Base-by-base conservation (phyloP, 2,329 filamentous ascomycete genomes). In the Talaromyces piceae region DNA sequence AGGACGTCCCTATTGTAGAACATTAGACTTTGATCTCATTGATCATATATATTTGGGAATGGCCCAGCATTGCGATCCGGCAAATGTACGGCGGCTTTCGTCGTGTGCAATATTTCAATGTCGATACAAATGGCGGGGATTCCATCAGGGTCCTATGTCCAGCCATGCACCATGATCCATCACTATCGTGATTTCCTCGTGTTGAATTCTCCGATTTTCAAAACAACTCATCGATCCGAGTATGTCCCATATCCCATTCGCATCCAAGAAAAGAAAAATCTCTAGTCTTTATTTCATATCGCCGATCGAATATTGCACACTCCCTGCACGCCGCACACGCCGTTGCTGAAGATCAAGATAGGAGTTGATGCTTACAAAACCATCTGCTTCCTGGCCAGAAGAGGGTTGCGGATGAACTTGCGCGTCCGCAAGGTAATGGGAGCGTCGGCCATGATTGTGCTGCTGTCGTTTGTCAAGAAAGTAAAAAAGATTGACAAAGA, bases 381-480 rank as follows among this genome's bases (percentile, higher is more conserved):
- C 89, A 97, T 95, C 86, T 97, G 91, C 84, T 95, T 95, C 77
- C 91, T 88, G 75, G 87, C 89, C 74, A 98, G 86, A 73, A 98
- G 89, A 76, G 93, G 88, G 86, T 98, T 98, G 82, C 91, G 89
- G 80, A 97, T 94, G 88, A 98, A 98, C 83, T 97, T 97, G 88
- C 93, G 91, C 78, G 93, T 98, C 81, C 93, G 84, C 79, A 91
- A 79, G 70, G 86, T 90, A 73, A 90, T 85, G 72, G 85, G 70
- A 66, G 71, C 76, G 73, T 88, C 85, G 78, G 91, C 87, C 91
- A 96, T 95, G 76, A 77, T 94, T 80, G 78, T 78, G 77, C 70
- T 70, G 30, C 33, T 47, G 31, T 30, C 39, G 37, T 31, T 51
- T 50, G 48, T 54, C 51, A 13, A 37, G 16, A 20, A 18, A n/a